A percentile compares a stretch with the other conserved stretches of the same genome.
phyloP scores from a whole-genome alignment of 1,139 yeast genomes.

The Geotrichum klebahnii region DNA sequence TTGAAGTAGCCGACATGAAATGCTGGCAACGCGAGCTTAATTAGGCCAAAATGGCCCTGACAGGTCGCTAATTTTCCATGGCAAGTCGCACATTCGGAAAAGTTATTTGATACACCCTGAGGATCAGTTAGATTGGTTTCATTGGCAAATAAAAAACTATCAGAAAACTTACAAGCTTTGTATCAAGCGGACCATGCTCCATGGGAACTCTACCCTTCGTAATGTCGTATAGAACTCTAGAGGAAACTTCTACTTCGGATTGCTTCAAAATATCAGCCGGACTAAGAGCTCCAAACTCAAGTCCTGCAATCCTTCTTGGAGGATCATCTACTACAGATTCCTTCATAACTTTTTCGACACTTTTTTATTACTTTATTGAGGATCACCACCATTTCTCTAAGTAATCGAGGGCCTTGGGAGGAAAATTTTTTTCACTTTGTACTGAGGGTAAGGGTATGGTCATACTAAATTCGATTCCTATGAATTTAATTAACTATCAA shows the following conservation, averaged over 20 bases:
- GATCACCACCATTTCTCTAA: not conserved
- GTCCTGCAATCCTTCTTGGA: slow-evolving; percentile 85
- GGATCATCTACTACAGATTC: slow-evolving; percentile 75
- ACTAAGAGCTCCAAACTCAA: slow-evolving; percentile 87
- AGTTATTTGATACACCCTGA: slow-evolving; percentile 79
- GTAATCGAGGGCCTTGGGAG: not conserved
- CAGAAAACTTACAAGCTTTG: slow-evolving; percentile 53
- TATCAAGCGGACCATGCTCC: slow-evolving; percentile 81
- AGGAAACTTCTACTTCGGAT: slow-evolving; percentile 88
- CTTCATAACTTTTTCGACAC: slow-evolving; percentile 51
- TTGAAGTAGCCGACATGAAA: slow-evolving; percentile 97
- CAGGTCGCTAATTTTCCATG: slow-evolving; percentile 90
- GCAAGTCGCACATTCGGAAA: slow-evolving; percentile 83
- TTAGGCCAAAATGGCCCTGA: slow-evolving; percentile 97
- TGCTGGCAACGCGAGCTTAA: slow-evolving; percentile 87
- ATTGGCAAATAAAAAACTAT: not conserved
- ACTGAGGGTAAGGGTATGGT: slow-evolving; percentile 1
- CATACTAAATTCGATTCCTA: too few relatives aligned
- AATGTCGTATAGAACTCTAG: slow-evolving; percentile 86
- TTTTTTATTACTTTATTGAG: too few relatives aligned
- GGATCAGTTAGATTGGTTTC: slow-evolving; percentile 4
- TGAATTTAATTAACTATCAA: too few relatives aligned
- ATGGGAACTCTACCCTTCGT: slow-evolving; percentile 81
- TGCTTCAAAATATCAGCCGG: slow-evolving; percentile 89
- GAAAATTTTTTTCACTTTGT: not conserved